Conservation (phyloP, 1,139 yeast genomes). For the Blastobotrys petasosporus region DNA sequence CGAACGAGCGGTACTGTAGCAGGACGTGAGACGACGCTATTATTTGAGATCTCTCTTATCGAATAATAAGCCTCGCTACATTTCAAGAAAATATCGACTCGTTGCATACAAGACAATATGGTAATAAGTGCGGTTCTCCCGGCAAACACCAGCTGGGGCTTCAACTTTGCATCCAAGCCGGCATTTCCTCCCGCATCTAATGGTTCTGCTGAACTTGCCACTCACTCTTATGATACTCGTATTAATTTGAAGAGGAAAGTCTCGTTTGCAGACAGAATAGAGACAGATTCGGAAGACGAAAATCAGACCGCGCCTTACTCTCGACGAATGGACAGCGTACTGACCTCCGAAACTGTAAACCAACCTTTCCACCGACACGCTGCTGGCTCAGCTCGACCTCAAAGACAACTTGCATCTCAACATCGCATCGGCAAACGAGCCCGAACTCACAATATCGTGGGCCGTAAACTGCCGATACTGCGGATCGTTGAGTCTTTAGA, state of each 20-base stretch:
- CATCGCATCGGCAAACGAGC: constrained; percentile 18
- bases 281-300: constrained; percentile 8
- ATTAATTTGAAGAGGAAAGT: constrained; percentile 11
- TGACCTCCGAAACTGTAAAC: neutral
- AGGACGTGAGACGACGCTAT: too few relatives aligned
- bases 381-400: neutral
- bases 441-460: constrained; percentile 22
- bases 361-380: constrained; percentile 1
- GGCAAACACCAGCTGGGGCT: constrained; percentile 27
- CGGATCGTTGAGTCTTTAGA: constrained; percentile 66
- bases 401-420: neutral
- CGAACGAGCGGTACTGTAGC: too few relatives aligned
- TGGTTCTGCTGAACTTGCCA: neutral
- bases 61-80: too few relatives aligned
- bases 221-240: neutral
- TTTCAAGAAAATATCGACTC: too few relatives aligned
- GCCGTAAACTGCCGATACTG: constrained; percentile 47
- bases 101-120: too few relatives aligned
- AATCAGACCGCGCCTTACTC: neutral
- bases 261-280: constrained; percentile 14
- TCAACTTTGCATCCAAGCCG: constrained; percentile 16
- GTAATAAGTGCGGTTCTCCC: constrained; percentile 27
- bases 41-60: too few relatives aligned
- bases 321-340: neutral
- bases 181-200: too few relatives aligned